Percentiles rank a stretch among this genome's conserved stretches.
Conservation (phyloP, 257 asterid genomes). For the Paraleonurus japonicus region DNA sequence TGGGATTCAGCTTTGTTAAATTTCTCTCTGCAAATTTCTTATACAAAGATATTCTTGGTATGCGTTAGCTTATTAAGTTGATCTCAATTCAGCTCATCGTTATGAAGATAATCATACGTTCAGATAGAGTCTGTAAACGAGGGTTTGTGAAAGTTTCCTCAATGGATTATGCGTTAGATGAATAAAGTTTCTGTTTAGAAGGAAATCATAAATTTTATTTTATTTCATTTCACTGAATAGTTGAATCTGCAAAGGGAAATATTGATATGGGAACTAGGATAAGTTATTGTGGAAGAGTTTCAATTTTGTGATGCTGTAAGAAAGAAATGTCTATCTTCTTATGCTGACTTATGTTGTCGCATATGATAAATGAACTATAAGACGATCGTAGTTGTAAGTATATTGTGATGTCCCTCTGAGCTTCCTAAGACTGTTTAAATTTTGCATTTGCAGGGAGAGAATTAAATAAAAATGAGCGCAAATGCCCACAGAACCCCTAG, state of each 20-base stretch:
- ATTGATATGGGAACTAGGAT: conserved; percentile 4
- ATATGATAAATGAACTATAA: background rate
- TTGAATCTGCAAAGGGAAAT: background rate
- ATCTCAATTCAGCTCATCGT: conserved; percentile 3
- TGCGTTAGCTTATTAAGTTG: background rate
- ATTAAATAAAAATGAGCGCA: conserved; percentile 51
- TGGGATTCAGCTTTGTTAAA: background rate
- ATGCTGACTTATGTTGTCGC: background rate
- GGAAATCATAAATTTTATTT: background rate
- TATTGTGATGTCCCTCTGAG: background rate
- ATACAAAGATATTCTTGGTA: background rate
- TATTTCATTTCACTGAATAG: background rate
- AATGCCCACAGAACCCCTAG: conserved; percentile 63
- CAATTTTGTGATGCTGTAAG: background rate
- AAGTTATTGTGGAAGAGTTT: background rate
- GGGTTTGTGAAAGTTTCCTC: background rate
- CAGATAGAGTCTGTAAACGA: background rate
- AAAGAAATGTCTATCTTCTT: background rate
- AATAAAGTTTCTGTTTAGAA: background rate
- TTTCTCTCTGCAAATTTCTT: background rate
- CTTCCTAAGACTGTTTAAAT: background rate
- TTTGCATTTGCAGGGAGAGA: conserved; percentile 26
- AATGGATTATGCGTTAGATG: background rate
- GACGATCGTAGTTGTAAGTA: background rate
- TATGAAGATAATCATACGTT: background rate